Evolutionary conservation across 345 rosid species (phyloP).

Genomic region (Salix caprea): DNA sequence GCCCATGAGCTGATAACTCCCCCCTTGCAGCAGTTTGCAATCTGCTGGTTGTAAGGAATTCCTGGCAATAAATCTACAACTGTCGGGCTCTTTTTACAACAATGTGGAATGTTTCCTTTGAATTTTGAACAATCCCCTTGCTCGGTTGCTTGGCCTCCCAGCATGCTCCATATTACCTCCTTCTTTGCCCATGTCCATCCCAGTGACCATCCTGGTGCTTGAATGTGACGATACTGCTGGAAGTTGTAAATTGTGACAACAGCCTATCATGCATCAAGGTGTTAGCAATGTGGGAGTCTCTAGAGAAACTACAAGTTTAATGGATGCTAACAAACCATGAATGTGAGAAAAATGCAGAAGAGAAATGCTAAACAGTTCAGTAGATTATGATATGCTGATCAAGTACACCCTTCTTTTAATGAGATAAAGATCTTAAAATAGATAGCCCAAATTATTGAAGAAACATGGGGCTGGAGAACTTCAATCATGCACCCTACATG

Average conservation of each 20-base stretch:
- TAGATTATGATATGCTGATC: neutral
- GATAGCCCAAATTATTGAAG: neutral
- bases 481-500: neutral
- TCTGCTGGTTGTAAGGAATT: slow-evolving; percentile 61
- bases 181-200: slow-evolving; percentile 83
- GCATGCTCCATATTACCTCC: slow-evolving; percentile 78
- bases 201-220: slow-evolving; percentile 75
- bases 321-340: neutral
- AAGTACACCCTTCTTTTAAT: neutral
- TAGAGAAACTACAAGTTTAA: neutral
- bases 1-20: slow-evolving; percentile 72
- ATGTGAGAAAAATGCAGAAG: no score
- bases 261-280: slow-evolving; percentile 45
- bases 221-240: slow-evolving; percentile 85
- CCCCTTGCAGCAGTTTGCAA: slow-evolving; percentile 84
- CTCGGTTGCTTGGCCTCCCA: slow-evolving; percentile 75
- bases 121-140: slow-evolving; percentile 90
- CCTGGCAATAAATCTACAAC: slow-evolving; percentile 85
- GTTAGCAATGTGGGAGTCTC: neutral
- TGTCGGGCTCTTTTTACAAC: slow-evolving; percentile 69
- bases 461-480: neutral
- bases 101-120: slow-evolving; percentile 76
- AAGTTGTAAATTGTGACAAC: slow-evolving; percentile 65
- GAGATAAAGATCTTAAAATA: neutral
- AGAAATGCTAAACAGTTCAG: neutral